Conservation (phyloP, 1,139 yeast species). For the Suhomyces panamericanus region DNA sequence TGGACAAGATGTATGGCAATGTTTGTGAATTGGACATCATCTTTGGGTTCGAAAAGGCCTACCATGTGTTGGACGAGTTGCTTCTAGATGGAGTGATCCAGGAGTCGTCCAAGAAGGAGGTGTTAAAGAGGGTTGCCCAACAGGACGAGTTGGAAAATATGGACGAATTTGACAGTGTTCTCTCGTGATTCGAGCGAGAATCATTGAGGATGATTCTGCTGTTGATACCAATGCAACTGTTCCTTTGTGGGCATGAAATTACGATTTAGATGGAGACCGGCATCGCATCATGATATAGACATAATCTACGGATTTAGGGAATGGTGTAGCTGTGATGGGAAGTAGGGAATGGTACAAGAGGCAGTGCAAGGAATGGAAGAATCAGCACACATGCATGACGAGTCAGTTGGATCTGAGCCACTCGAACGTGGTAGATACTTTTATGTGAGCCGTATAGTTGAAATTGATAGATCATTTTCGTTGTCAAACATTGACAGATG, state of each 20-base stretch:
- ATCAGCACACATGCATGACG: no score
- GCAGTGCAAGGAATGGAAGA: no score
- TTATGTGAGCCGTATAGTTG: no score
- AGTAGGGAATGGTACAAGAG: no score
- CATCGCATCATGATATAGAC: not conserved
- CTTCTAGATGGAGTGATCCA: conserved; percentile 80
- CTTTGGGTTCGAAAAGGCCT: conserved; percentile 92
- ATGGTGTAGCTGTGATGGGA: not conserved
- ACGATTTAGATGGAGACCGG: not conserved
- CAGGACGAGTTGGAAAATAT: conserved; percentile 75
- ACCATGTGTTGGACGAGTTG: conserved; percentile 86
- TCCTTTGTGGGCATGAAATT: not conserved
- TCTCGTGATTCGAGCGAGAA: conserved; percentile 22
- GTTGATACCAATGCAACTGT: no score
- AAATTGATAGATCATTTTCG: no score
- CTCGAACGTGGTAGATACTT: no score
- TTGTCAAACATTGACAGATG: no score
- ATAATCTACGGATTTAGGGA: not conserved
- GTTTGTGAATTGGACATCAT: conserved; percentile 93
- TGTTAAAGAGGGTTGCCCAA: conserved; percentile 70
- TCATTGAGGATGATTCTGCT: not conserved
- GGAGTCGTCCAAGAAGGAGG: conserved; percentile 81
- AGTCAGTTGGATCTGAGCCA: no score
- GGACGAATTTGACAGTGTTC: conserved; percentile 49
- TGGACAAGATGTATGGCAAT: conserved; percentile 96